Evolutionary conservation across 2,329 filamentous ascomycete genomes (phyloP).

Genomic region (Aspergillus clavatus): DNA sequence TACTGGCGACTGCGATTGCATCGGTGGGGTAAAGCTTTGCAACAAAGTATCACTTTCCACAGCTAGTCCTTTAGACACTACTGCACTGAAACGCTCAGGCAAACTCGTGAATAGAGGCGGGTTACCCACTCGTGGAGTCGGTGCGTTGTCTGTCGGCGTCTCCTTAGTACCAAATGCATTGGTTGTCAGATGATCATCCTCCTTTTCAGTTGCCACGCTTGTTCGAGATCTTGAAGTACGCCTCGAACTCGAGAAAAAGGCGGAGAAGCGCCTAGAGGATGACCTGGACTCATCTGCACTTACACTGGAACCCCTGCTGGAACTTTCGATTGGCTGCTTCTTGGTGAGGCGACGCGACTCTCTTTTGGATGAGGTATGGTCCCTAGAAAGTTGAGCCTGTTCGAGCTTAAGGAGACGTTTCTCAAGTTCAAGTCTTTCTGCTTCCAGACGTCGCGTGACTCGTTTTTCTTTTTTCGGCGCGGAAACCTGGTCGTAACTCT

Average conservation of each 20-base stretch:
- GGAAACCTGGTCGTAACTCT: constrained; percentile 17
- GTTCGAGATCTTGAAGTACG: constrained; percentile 26
- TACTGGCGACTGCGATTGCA: constrained; percentile 10
- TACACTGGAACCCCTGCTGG: constrained; percentile 28
- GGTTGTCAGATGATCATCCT: constrained; percentile 5
- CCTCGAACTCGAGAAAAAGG: constrained; percentile 25
- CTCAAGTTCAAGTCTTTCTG: constrained; percentile 28
- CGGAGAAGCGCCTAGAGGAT: constrained; percentile 20
- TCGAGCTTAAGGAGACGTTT: constrained; percentile 22
- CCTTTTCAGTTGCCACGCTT: constrained; percentile 21
- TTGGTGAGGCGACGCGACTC: constrained; percentile 31
- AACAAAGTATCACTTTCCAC: constrained; percentile 19
- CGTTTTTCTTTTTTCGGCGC: constrained; percentile 25
- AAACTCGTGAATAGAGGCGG: constrained; percentile 22
- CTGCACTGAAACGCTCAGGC: constrained; percentile 27
- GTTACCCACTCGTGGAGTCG: constrained; percentile 6
- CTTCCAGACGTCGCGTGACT: constrained; percentile 28
- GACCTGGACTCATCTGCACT: constrained; percentile 24
- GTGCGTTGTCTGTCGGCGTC: constrained; percentile 4
- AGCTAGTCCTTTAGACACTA: constrained; percentile 28
- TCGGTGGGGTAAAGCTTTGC: constrained; percentile 6
- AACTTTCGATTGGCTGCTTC: constrained; percentile 29
- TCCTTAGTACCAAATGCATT: constrained; percentile 1
- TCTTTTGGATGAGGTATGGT: constrained; percentile 13
- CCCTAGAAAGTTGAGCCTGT: constrained; percentile 17